Evolutionary conservation across 129 eudicot species (phyloP), one percentile per base, ranked within the genome.

Genomic region (Ambrosia artemisiifolia): DNA sequence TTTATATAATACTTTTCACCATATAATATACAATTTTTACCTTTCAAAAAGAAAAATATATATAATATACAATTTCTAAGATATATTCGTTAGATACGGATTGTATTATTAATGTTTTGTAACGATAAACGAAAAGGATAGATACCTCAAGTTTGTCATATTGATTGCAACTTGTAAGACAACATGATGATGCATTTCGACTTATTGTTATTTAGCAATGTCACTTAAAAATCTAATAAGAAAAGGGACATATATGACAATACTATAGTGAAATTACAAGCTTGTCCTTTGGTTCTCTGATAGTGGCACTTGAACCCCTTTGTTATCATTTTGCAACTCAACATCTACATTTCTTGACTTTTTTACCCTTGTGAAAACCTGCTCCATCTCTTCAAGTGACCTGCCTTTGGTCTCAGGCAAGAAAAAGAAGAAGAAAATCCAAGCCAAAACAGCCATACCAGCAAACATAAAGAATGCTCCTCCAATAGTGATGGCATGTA

Each of bases 401-500:
- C 72, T 79, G 46, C 98, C 92, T 70, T 65, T 87, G 6, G 96
- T 93, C 89, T 93, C 98, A n/a, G 98, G 98, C 75, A 84, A 83
- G 56, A 86, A 87, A 44, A 78, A 74, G 72, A 61, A 87, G 55
- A 93, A 88, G 71, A 89, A 89, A 17, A 87, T 61, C 91, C 81
- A 89, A 63, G 90, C 96, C 82, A 87, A 34, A 70, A 84, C 79
- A 32, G 90, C 70, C 8, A 93, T 63, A 12, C 95, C 90, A n/a
- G 83, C 95, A 65, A 72, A 93, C 85, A 93, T 61, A 40, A 85
- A 93, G 65, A 89, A 93, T 0, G 90, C 85, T 13, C 95, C 98
- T 6, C 98, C 98, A 7, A 82, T 87, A 0, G 96, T 93, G 3
- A 93, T 85, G 4, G 95, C 90, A 5, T 68, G 44, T 11, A 75